Base-by-base conservation (phyloP, 106 monocot species). In the Triglochin maritima region DNA sequence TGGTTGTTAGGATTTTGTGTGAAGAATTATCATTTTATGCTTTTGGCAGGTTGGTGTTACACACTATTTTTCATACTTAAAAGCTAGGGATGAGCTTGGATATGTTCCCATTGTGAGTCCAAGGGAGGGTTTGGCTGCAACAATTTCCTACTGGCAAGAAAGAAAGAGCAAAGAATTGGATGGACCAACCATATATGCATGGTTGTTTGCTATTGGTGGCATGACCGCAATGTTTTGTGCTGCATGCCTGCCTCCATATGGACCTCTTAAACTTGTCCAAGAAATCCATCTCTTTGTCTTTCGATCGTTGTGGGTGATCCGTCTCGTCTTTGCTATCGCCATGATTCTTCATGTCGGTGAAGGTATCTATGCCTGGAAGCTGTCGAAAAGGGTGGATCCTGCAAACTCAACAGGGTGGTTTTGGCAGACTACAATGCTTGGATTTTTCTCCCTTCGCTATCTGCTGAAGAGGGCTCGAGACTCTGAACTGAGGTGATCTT, bases 21-120 rank as follows among this genome's bases (percentile, higher is more conserved):
- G 29, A 29, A 29, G 29, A 29, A 29, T 29, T 29, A 29, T 29
- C 29, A 29, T 29, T 29, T 29, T 29, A 29, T 64, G 3, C 44
- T 63, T 77, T 13, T 50, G 48, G 50, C 92, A 98, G 98, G 78
- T 98, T 48, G 92, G 98, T 50, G 86, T 92, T 42, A 98, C 98
- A 7, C 91, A 98, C 54, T 88, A 98, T 79, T 98, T 98, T 75
- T 98, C 92, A 17, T 77, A 71, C 46, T 53, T 88, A 55, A 98
- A 92, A 78, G 92, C 98, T 50, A 88, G 71, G 67, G 65, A 84
- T 7, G 92, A 98, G 74, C 92, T 98, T 2, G 98, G 92, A 2
- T 98, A 98, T 66, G 49, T 82, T 56, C 98, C 98, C 9, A 80
- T 98, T 72, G 84, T 86, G 46, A 84, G 76, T 46, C 84, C 88